Conservation (phyloP, 441 rosid genomes). For the Aleurites moluccanus region DNA sequence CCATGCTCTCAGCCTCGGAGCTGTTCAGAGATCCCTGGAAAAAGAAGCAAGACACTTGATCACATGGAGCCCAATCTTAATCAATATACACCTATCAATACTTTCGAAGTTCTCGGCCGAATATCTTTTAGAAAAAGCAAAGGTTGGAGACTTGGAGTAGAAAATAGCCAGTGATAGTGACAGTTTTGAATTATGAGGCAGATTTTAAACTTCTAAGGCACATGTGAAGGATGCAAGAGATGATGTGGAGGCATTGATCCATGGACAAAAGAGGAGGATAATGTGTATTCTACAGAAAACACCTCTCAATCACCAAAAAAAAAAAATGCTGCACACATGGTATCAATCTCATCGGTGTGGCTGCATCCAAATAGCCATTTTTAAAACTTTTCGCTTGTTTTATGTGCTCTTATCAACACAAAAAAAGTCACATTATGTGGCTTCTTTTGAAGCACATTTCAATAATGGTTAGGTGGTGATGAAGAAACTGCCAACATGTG, state of each 20-base stretch:
- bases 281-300: neutral
- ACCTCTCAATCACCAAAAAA: neutral
- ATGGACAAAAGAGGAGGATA: too few species aligned
- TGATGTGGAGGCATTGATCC: neutral
- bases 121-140: neutral
- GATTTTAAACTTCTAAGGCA: neutral
- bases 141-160: too few species aligned
- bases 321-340: neutral
- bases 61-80: neutral
- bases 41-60: conserved; percentile 6
- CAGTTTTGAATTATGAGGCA: too few species aligned
- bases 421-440: neutral
- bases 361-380: neutral
- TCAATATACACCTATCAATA: neutral
- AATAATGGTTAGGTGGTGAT: neutral
- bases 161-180: too few species aligned
- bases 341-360: neutral
- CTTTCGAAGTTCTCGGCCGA: too few species aligned
- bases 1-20: conserved; percentile 84
- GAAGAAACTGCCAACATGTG: neutral
- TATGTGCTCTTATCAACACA: neutral
- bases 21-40: conserved; percentile 78
- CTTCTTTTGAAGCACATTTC: neutral
- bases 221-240: neutral
- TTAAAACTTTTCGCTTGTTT: neutral